A percentile compares a stretch with the other conserved stretches of the same genome.
Evolutionary conservation across 768 basidiomycete species (phyloP).

Genomic region (Leucosporidium creatinivorum): DNA sequence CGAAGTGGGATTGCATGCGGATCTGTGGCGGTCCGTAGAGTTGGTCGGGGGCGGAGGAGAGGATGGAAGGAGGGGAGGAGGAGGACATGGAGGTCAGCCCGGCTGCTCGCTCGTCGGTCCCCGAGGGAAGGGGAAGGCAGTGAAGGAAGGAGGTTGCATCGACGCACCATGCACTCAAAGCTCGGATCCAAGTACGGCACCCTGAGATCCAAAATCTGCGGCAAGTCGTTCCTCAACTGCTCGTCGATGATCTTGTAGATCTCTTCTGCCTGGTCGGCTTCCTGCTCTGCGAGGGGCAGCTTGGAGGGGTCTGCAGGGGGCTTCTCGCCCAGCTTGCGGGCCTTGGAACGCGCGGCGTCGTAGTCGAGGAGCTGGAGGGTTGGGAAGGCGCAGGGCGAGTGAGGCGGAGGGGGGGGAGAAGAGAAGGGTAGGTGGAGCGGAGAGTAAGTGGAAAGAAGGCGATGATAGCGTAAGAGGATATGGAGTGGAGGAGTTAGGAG

Average conservation of each 20-base stretch:
- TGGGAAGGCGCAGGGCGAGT: neutral
- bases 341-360: constrained; percentile 80
- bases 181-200: constrained; percentile 98
- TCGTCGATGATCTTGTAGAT: constrained; percentile 88
- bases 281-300: constrained; percentile 85
- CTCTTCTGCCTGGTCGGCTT: constrained; percentile 89
- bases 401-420: neutral
- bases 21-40: constrained; percentile 28
- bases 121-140: too few species aligned
- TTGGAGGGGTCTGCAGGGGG: constrained; percentile 88
- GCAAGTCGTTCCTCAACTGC: constrained; percentile 82
- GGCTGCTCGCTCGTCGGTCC: too few species aligned
- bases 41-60: neutral
- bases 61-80: neutral
- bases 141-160: too few species aligned
- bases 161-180: constrained; percentile 87
- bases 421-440: neutral
- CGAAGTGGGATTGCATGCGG: constrained; percentile 93
- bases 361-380: constrained; percentile 84
- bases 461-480: neutral
- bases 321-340: constrained; percentile 83
- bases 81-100: neutral
- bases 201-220: constrained; percentile 84
- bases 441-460: neutral
- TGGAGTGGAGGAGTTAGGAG: too few species aligned